Evolutionary conservation across 1,139 yeast genomes (phyloP).

Genomic region (Kurtzmaniella quercitrusa): DNA sequence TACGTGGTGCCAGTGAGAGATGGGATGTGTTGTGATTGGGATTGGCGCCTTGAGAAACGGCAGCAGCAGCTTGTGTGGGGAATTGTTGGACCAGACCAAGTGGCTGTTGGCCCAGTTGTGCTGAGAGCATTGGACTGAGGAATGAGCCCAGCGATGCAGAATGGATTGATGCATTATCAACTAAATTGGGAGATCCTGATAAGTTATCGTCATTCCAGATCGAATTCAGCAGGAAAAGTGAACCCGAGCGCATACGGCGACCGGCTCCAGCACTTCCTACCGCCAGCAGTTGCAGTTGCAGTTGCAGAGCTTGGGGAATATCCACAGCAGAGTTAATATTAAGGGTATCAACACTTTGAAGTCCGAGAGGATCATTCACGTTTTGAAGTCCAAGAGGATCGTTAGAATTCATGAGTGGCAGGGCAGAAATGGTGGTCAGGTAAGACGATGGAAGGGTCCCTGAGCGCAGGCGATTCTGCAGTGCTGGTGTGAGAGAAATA

Average conservation of each 20-base stretch:
- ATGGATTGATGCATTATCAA: slow-evolving; percentile 7
- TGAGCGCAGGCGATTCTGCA: slow-evolving; percentile 40
- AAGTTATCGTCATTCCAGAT: slow-evolving; percentile 45
- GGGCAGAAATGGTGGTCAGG: slow-evolving; percentile 15
- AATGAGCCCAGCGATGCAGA: slow-evolving; percentile 15
- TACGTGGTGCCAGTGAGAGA: slow-evolving; percentile 19
- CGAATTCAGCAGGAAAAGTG: slow-evolving; percentile 41
- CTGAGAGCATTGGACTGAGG: slow-evolving; percentile 29
- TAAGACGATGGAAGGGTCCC: slow-evolving; percentile 45
- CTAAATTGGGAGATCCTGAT: slow-evolving; percentile 15
- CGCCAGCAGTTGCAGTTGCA: not conserved
- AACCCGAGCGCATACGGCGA: slow-evolving; percentile 40
- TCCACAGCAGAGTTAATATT: slow-evolving; percentile 3
- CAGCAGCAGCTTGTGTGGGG: not conserved
- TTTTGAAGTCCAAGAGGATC: slow-evolving; percentile 17
- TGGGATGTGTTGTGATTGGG: slow-evolving; percentile 5
- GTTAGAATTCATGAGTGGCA: slow-evolving; percentile 6
- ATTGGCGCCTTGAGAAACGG: not conserved
- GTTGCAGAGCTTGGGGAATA: slow-evolving; percentile 1
- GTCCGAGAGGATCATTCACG: slow-evolving; percentile 14
- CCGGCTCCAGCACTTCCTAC: slow-evolving; percentile 6
- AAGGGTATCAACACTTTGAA: slow-evolving; percentile 11
- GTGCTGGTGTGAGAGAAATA: slow-evolving; percentile 27
- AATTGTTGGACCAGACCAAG: slow-evolving; percentile 1
- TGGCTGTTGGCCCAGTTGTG: slow-evolving; percentile 15